phyloP scores from a whole-genome alignment of 768 basidiomycete species.

The Mycena leptocephala region DNA sequence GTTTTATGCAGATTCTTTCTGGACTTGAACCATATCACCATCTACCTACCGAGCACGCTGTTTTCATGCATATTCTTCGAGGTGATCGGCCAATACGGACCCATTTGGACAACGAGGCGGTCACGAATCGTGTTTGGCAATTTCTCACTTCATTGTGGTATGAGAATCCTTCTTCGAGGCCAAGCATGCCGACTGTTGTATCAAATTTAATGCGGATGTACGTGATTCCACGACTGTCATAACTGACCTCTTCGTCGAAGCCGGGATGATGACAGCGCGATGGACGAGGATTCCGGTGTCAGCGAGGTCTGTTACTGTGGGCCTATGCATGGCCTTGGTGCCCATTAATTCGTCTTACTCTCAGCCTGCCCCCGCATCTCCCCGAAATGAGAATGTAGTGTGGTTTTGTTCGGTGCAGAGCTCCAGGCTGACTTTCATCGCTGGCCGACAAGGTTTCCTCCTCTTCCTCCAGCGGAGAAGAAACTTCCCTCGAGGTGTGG shows the following conservation, averaged over 20 bases:
- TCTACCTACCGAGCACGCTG: constrained; percentile 15
- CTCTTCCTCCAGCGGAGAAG: too few relatives aligned
- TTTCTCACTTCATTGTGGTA: constrained; percentile 20
- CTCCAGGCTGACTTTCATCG: not conserved
- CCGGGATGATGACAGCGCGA: not conserved
- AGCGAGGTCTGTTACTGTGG: not conserved
- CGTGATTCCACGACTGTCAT: not conserved
- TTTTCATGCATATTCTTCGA: constrained; percentile 1
- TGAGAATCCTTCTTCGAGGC: not conserved
- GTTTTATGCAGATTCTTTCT: constrained; percentile 17
- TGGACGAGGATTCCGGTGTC: not conserved
- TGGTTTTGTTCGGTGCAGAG: not conserved
- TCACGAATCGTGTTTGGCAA: constrained; percentile 10
- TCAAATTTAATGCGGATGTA: not conserved
- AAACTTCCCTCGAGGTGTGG: too few relatives aligned
- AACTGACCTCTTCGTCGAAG: not conserved
- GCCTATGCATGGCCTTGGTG: not conserved
- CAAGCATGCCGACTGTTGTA: not conserved
- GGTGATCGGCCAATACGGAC: constrained; percentile 8
- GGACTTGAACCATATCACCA: constrained; percentile 27
- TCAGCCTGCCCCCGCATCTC: not conserved
- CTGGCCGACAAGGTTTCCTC: too few relatives aligned
- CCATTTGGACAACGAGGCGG: not conserved
- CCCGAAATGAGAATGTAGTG: not conserved
- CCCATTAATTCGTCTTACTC: not conserved